Percentiles rank a stretch among this genome's conserved stretches.
Evolutionary conservation across 192 early-diverging fungal genomes (phyloP).

Genomic region (Coemansia sp.): DNA sequence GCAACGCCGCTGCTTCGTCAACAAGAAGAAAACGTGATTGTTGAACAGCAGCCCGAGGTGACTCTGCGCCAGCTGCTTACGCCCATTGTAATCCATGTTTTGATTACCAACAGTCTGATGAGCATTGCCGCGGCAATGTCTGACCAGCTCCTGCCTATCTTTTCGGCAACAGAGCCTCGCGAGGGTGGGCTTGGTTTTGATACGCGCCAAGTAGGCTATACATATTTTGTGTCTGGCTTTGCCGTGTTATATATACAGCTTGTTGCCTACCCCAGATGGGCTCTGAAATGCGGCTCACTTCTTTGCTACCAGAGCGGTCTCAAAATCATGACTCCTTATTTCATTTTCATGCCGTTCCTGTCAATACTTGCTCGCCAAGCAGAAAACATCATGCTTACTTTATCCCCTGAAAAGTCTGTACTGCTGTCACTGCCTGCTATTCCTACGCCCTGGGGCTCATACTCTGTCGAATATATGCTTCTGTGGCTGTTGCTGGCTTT

Average conservation of each 20-base stretch:
- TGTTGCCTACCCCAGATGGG: conserved; percentile 47
- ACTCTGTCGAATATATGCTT: not conserved
- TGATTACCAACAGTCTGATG: conserved; percentile 28
- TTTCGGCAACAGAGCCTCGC: conserved; percentile 33
- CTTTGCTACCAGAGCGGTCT: conserved; percentile 47
- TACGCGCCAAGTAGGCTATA: conserved; percentile 55
- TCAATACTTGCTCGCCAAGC: conserved; percentile 17
- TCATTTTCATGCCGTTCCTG: conserved; percentile 16
- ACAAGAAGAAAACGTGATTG: not conserved
- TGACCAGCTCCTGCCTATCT: conserved; percentile 47
- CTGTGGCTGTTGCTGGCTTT: conserved; percentile 28
- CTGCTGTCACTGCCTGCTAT: not conserved
- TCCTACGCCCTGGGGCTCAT: not conserved
- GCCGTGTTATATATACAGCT: conserved; percentile 57
- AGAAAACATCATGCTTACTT: not conserved
- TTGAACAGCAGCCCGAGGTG: conserved; percentile 2
- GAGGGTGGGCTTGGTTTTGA: conserved; percentile 60
- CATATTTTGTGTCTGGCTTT: conserved; percentile 45
- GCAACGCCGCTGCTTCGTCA: conserved; percentile 1
- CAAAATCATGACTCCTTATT: conserved; percentile 14
- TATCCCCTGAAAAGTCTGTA: not conserved
- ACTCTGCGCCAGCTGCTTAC: conserved; percentile 30
- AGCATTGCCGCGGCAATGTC: conserved; percentile 21
- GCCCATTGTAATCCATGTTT: conserved; percentile 23
- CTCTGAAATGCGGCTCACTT: conserved; percentile 49